Evolutionary conservation across 2,329 filamentous ascomycete species (phyloP).

Genomic region (Torrubiellomyces zombiae): DNA sequence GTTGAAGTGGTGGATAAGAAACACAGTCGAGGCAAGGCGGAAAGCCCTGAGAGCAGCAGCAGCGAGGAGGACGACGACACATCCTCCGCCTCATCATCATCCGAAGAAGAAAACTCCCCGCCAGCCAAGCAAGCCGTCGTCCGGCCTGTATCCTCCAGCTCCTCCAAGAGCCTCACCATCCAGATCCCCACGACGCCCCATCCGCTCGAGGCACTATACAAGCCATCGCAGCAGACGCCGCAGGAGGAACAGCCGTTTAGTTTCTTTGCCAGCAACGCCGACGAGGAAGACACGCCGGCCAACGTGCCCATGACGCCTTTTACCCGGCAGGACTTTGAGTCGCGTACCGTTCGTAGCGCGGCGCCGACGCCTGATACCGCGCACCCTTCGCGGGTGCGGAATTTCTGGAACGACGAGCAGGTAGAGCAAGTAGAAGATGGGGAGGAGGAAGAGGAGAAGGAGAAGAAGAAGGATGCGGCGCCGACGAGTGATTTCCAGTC

Average conservation of each 20-base stretch:
- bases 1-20: slow-evolving; percentile 49
- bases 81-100: slow-evolving; percentile 4
- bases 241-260: slow-evolving; percentile 47
- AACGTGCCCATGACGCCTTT: slow-evolving; percentile 64
- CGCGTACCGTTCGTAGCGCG: slow-evolving; percentile 62
- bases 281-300: slow-evolving; percentile 28
- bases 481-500: slow-evolving; percentile 39
- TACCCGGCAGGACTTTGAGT: slow-evolving; percentile 61
- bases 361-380: slow-evolving; percentile 93
- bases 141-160: slow-evolving; percentile 33
- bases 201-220: slow-evolving; percentile 85
- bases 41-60: slow-evolving; percentile 12
- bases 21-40: too few relatives aligned
- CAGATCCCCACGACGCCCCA: slow-evolving; percentile 41
- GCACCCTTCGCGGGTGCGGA: slow-evolving; percentile 48
- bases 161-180: slow-evolving; percentile 34
- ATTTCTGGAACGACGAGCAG: slow-evolving; percentile 30
- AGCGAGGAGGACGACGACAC: slow-evolving; percentile 7
- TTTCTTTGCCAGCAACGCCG: slow-evolving; percentile 51
- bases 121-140: slow-evolving; percentile 14
- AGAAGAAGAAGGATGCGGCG: slow-evolving; percentile 8
- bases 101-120: slow-evolving; percentile 8
- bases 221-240: slow-evolving; percentile 23
- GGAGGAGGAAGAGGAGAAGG: slow-evolving; percentile 13
- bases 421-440: slow-evolving; percentile 14